A percentile compares a stretch with the other conserved stretches of the same genome.
phyloP scores from a whole-genome alignment of 352 stramenopile genomes.

The Globisporangium recalcitrans region DNA sequence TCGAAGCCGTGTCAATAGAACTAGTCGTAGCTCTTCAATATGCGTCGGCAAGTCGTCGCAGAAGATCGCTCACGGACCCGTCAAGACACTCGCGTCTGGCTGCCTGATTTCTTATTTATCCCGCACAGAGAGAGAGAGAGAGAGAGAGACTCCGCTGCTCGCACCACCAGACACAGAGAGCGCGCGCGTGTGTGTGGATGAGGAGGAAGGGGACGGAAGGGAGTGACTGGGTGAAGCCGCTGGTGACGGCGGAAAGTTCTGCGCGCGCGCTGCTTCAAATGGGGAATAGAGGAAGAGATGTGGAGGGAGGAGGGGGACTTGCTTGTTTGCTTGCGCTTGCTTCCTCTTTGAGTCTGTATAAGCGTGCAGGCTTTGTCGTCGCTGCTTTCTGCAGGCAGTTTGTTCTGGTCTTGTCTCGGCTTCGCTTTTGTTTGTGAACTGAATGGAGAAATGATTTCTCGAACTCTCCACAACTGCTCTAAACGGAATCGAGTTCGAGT shows the following conservation, averaged over 20 bases:
- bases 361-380: not conserved
- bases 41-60: too few relatives aligned
- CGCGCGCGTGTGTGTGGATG: not conserved
- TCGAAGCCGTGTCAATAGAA: too few relatives aligned
- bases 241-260: constrained; percentile 11
- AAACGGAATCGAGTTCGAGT: too few relatives aligned
- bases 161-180: not conserved
- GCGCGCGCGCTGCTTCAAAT: constrained; percentile 6
- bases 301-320: not conserved
- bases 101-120: constrained; percentile 13
- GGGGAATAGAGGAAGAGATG: not conserved
- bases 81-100: not conserved
- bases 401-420: not conserved
- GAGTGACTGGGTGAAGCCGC: not conserved
- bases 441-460: too few relatives aligned
- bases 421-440: constrained; percentile 1
- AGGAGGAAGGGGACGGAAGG: not conserved
- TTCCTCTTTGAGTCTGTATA: not conserved
- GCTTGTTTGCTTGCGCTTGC: not conserved
- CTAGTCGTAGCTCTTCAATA: not conserved
- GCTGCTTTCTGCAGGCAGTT: not conserved
- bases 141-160: not conserved
- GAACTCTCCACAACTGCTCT: too few relatives aligned
- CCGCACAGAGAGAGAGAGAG: too few relatives aligned
- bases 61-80: constrained; percentile 2